These are phyloP conservation scores for Paraglomus occultum DNA, from an alignment of 192 early-diverging fungal genomes.

Conservation along the genomic window DNA sequence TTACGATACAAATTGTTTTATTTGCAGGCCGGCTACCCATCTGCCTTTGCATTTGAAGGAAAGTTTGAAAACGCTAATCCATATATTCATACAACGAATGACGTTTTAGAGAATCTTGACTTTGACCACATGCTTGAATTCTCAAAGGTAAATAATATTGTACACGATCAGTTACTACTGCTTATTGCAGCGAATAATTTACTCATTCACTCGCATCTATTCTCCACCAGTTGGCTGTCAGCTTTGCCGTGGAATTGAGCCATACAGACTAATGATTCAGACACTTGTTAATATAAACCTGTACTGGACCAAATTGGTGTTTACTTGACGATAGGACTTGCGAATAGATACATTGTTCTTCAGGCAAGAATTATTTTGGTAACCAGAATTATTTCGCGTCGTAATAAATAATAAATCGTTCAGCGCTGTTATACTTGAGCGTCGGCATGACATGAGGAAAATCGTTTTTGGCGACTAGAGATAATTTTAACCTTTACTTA, in stretches of 20 bases:
- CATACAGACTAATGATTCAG: constrained; percentile 19
- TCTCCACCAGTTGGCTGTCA: constrained; percentile 49
- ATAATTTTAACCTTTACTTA: too few relatives aligned
- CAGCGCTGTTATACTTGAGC: too few relatives aligned
- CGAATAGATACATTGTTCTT: too few relatives aligned
- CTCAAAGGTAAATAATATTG: constrained; percentile 56
- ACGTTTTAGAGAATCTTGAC: constrained; percentile 71
- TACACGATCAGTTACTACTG: neutral
- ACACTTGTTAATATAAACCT: too few relatives aligned
- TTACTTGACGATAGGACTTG: too few relatives aligned
- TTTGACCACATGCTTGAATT: constrained; percentile 92
- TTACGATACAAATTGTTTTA: neutral
- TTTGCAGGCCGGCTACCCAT: constrained; percentile 68
- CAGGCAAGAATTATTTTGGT: too few relatives aligned
- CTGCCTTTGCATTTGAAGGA: constrained; percentile 82
- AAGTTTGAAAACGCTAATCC: constrained; percentile 70
- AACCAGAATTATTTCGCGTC: too few relatives aligned
- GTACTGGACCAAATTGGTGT: too few relatives aligned
- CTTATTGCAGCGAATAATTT: neutral
- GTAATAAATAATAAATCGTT: too few relatives aligned
- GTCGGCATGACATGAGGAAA: too few relatives aligned
- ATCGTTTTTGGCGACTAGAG: too few relatives aligned
- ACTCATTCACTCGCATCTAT: neutral
- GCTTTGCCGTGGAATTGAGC: constrained; percentile 83
- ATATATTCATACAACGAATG: constrained; percentile 80